phyloP scores from a whole-genome alignment of 306 rosid species.

The Begonia masoniana region DNA sequence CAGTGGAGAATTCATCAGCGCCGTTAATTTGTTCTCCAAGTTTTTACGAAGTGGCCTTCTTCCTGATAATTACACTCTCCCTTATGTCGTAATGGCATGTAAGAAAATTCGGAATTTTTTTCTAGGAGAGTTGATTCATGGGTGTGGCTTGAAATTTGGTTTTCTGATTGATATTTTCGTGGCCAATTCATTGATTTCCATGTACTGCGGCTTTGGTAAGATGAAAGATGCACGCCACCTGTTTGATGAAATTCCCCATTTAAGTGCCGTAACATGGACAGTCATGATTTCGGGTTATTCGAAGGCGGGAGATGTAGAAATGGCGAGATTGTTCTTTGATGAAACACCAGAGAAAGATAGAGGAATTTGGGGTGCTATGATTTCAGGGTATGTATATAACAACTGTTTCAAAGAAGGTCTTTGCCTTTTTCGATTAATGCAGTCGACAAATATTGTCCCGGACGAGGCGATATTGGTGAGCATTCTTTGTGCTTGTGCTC shows the following conservation, averaged over 20 bases:
- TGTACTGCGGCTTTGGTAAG: slow-evolving; percentile 28
- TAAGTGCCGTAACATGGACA: slow-evolving; percentile 57
- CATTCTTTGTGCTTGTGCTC: slow-evolving; percentile 67
- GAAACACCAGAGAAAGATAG: slow-evolving; percentile 51
- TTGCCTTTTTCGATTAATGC: slow-evolving; percentile 45
- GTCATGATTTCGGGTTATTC: slow-evolving; percentile 60
- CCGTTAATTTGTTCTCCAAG: slow-evolving; percentile 20
- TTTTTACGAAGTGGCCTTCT: slow-evolving; percentile 26
- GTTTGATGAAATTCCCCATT: slow-evolving; percentile 62
- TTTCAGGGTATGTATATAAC: slow-evolving; percentile 65
- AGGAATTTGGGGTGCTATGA: slow-evolving; percentile 87
- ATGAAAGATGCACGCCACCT: slow-evolving; percentile 34
- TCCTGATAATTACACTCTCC: slow-evolving; percentile 54
- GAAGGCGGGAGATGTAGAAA: slow-evolving; percentile 44
- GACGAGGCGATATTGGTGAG: slow-evolving; percentile 63
- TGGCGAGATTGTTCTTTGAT: slow-evolving; percentile 55
- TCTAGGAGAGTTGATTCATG: slow-evolving; percentile 44
- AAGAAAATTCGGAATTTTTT: slow-evolving; percentile 10
- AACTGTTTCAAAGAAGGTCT: slow-evolving; percentile 70
- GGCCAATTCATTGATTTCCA: slow-evolving; percentile 44
- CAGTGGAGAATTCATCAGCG: slow-evolving; percentile 13
- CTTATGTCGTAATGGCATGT: slow-evolving; percentile 57
- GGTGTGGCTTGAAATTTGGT: slow-evolving; percentile 40
- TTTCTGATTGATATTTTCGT: slow-evolving; percentile 38
- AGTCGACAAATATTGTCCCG: slow-evolving; percentile 31